These are phyloP conservation scores for Pythium aquatile DNA, from an alignment of 352 stramenopile species.

Conservation along the genomic window DNA sequence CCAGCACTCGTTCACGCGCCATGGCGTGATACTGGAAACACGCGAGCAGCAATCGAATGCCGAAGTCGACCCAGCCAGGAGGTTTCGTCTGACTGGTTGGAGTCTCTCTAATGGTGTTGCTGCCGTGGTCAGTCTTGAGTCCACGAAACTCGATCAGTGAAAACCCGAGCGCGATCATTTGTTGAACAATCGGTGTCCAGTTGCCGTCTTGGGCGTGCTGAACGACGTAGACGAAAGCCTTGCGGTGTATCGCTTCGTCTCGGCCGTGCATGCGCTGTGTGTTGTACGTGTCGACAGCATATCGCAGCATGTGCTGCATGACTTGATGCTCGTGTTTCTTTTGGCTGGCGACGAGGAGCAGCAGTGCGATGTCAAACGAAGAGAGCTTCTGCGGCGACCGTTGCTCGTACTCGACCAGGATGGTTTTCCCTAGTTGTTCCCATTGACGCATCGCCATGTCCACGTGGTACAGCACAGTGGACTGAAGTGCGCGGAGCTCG, in stretches of 20 bases:
- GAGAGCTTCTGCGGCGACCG: constrained; percentile 27
- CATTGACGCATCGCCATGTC: constrained; percentile 51
- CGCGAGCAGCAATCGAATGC: constrained; percentile 40
- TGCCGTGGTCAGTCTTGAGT: constrained; percentile 24
- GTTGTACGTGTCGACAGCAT: constrained; percentile 31
- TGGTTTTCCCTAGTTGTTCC: constrained; percentile 33
- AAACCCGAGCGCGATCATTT: constrained; percentile 39
- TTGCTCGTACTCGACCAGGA: constrained; percentile 42
- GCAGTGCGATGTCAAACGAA: constrained; percentile 42
- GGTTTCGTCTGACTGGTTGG: constrained; percentile 3
- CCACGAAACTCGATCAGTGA: constrained; percentile 29
- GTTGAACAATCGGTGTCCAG: constrained; percentile 33
- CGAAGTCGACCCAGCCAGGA: constrained; percentile 37
- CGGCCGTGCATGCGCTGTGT: constrained; percentile 1
- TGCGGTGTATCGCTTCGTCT: constrained; percentile 12
- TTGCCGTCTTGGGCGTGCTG: constrained; percentile 33
- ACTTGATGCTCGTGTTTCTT: constrained; percentile 31
- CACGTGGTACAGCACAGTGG: constrained; percentile 57
- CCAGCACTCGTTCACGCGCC: constrained; percentile 33
- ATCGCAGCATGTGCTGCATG: constrained; percentile 30
- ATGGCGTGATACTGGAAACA: constrained; percentile 45
- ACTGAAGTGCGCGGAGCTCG: constrained; percentile 37
- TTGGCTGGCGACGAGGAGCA: constrained; percentile 41
- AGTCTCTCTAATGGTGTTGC: neutral
- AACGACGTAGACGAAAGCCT: constrained; percentile 31